phyloP scores from a whole-genome alignment of 352 stramenopile genomes.

The Pythium chondricola region DNA sequence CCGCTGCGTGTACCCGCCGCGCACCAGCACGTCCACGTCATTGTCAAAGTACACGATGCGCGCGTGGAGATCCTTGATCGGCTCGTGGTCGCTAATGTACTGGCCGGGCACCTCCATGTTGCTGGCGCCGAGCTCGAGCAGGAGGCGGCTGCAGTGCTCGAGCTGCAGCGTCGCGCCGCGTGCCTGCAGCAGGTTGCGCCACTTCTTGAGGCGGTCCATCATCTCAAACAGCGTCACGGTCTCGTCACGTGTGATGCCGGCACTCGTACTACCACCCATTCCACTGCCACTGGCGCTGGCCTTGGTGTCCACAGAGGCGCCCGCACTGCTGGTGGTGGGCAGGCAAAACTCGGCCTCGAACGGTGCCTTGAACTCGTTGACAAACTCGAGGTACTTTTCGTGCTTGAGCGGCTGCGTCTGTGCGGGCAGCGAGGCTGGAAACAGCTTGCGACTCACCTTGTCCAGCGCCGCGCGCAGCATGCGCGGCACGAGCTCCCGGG shows the following conservation, averaged over 20 bases:
- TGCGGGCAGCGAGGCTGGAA: conserved; percentile 26
- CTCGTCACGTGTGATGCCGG: too few species aligned
- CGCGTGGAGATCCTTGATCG: conserved; percentile 89
- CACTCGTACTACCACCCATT: too few species aligned
- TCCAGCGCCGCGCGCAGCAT: conserved; percentile 87
- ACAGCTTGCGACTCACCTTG: conserved; percentile 92
- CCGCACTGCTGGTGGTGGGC: too few species aligned
- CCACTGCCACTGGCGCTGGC: background rate
- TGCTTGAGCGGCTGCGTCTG: conserved; percentile 78
- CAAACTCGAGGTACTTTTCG: conserved; percentile 84
- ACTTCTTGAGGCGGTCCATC: conserved; percentile 88
- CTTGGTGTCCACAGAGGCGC: conserved; percentile 15
- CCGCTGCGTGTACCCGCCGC: conserved; percentile 89
- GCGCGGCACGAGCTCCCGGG: conserved; percentile 74
- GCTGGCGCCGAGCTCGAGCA: conserved; percentile 83
- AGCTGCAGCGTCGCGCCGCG: conserved; percentile 57
- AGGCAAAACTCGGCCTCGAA: conserved; percentile 88
- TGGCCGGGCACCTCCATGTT: conserved; percentile 90
- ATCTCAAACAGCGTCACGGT: conserved; percentile 71
- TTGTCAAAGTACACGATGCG: conserved; percentile 88
- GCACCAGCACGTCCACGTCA: conserved; percentile 75
- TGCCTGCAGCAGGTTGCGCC: conserved; percentile 86
- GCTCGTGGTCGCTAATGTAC: conserved; percentile 89
- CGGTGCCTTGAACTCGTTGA: conserved; percentile 77
- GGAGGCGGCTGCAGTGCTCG: conserved; percentile 84